A percentile compares a stretch with the other conserved stretches of the same genome.
phyloP scores from a whole-genome alignment of 257 asterid species.

The Thymus mandschuricus region DNA sequence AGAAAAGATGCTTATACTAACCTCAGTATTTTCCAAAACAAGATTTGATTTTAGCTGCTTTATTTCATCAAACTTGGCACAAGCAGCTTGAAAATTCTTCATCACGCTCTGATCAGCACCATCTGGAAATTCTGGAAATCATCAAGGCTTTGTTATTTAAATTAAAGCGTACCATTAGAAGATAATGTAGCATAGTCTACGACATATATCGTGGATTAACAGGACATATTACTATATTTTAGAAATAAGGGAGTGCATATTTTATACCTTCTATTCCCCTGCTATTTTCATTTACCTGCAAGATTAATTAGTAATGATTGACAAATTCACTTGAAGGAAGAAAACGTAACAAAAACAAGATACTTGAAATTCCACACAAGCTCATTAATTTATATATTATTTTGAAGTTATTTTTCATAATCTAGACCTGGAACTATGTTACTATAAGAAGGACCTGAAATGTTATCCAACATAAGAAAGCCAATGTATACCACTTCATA shows the following conservation, averaged over 20 bases:
- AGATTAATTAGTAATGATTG: constrained; percentile 34
- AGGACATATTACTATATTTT: constrained; percentile 21
- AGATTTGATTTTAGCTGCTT: constrained; percentile 51
- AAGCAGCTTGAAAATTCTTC: constrained; percentile 55
- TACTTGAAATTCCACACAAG: constrained; percentile 14
- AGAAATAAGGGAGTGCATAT: constrained; percentile 16
- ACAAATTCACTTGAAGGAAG: constrained; percentile 15
- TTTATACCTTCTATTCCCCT: constrained; percentile 53
- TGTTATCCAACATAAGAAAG: constrained; percentile 5
- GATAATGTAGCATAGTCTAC: constrained; percentile 15
- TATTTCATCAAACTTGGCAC: constrained; percentile 54
- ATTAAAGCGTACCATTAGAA: constrained; percentile 23
- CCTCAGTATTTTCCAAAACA: constrained; percentile 60
- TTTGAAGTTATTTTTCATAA: constrained; percentile 10
- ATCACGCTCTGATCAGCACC: constrained; percentile 39
- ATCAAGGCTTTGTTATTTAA: constrained; percentile 29
- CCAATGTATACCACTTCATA: not conserved
- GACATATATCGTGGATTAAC: constrained; percentile 12
- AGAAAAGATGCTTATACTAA: constrained; percentile 37
- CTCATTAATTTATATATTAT: not conserved
- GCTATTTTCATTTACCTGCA: constrained; percentile 58
- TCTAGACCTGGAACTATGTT: not conserved
- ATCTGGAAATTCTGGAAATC: constrained; percentile 46
- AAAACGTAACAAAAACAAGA: constrained; percentile 11
- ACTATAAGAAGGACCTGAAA: not conserved